Conservation (phyloP, 2,329 filamentous ascomycete genomes). For the Pestalotiopsis fici region DNA sequence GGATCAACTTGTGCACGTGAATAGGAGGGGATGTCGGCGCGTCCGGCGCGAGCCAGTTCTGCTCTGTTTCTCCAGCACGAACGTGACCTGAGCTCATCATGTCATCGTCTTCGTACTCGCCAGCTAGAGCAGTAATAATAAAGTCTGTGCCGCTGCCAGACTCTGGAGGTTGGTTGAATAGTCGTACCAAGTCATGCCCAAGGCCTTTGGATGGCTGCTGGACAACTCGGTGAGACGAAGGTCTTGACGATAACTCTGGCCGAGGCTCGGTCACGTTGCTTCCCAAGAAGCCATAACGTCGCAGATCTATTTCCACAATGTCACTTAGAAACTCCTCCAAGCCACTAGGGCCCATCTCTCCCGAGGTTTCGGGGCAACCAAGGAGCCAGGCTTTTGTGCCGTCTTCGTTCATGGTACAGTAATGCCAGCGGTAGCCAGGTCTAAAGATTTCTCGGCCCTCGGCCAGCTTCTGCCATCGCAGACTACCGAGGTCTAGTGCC, state of each 20-base stretch:
- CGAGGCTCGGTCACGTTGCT: constrained; percentile 67
- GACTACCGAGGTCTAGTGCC: constrained; percentile 79
- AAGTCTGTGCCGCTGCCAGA: constrained; percentile 88
- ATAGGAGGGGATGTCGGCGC: constrained; percentile 77
- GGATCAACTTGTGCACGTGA: constrained; percentile 91
- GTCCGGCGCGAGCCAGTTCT: constrained; percentile 62
- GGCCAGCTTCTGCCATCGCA: constrained; percentile 93
- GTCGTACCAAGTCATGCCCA: constrained; percentile 79
- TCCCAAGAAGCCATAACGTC: constrained; percentile 86
- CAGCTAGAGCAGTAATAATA: constrained; percentile 82
- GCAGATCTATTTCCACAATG: constrained; percentile 89
- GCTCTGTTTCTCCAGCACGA: constrained; percentile 43
- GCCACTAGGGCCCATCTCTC: constrained; percentile 66
- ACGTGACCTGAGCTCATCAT: constrained; percentile 53
- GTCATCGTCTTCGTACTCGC: constrained; percentile 72
- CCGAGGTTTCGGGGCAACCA: constrained; percentile 78
- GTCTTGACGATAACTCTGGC: constrained; percentile 44
- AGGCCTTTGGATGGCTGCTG: constrained; percentile 67
- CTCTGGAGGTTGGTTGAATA: constrained; percentile 86
- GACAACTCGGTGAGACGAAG: constrained; percentile 47
- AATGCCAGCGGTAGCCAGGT: constrained; percentile 93
- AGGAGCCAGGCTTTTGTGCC: constrained; percentile 96
- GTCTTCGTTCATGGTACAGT: constrained; percentile 93
- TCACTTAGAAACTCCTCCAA: constrained; percentile 94
- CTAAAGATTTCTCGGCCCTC: constrained; percentile 94